Conservation (phyloP, 2,329 filamentous ascomycete species). For the Ophiostoma australiae region DNA sequence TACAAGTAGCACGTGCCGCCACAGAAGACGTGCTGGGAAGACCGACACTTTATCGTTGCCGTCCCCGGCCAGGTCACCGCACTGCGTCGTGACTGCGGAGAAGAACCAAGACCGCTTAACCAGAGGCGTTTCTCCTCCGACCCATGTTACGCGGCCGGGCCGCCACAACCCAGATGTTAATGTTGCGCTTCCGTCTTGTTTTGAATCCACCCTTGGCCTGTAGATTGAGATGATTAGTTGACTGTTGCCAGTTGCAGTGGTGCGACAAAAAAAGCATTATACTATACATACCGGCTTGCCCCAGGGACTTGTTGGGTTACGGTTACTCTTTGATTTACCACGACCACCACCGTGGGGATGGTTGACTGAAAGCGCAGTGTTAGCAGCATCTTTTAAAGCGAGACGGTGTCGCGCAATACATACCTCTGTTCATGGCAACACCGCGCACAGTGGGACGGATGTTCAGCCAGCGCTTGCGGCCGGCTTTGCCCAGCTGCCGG, state of each 20-base stretch:
- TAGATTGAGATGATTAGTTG: constrained; percentile 32
- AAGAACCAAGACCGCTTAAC: constrained; percentile 7
- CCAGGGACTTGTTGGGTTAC: constrained; percentile 93
- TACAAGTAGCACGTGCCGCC: neutral
- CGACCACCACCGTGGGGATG: constrained; percentile 98
- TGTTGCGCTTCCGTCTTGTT: constrained; percentile 80
- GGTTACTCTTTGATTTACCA: constrained; percentile 98
- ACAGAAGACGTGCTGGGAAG: neutral
- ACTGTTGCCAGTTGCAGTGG: neutral
- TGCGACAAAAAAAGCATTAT: neutral
- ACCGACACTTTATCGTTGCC: neutral
- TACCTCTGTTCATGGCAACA: constrained; percentile 96
- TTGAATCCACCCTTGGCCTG: constrained; percentile 84
- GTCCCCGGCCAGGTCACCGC: neutral
- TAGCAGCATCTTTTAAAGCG: neutral
- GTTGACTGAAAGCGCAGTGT: constrained; percentile 53
- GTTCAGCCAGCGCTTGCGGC: constrained; percentile 86
- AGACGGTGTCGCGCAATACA: constrained; percentile 31
- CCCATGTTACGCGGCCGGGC: constrained; percentile 84
- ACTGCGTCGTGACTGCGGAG: neutral
- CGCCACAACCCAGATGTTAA: constrained; percentile 86
- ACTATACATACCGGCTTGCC: constrained; percentile 77
- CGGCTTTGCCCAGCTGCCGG: constrained; percentile 87
- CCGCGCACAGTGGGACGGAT: constrained; percentile 93
- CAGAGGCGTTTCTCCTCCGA: constrained; percentile 60